These are phyloP conservation scores for Camelina neglecta DNA, from an alignment of 345 rosid species.

Conservation along the genomic window DNA sequence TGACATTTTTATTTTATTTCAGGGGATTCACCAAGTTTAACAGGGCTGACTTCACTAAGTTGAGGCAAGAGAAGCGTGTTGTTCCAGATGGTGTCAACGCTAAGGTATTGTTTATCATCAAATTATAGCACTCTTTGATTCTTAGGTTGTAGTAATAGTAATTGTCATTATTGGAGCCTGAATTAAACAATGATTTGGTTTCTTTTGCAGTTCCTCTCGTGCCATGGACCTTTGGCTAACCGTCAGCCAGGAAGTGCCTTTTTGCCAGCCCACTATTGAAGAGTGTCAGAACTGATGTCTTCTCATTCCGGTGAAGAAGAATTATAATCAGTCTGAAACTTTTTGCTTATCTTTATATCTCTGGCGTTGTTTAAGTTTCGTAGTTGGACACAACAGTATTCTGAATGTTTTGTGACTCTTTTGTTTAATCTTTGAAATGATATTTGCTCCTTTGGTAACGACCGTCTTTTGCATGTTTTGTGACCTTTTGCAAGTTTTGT, in stretches of 20 bases:
- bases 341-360: slow-evolving; percentile 13
- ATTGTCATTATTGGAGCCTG: background rate
- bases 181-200: background rate
- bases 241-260: slow-evolving; percentile 75
- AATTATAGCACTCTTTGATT: background rate
- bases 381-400: slow-evolving; percentile 28
- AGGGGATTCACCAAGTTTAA: slow-evolving; percentile 79
- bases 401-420: slow-evolving; percentile 21
- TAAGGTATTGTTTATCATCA: slow-evolving; percentile 50
- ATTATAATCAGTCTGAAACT: slow-evolving; percentile 30
- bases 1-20: background rate
- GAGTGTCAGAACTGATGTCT: slow-evolving; percentile 25
- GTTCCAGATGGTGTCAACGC: slow-evolving; percentile 76
- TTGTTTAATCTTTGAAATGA: slow-evolving; percentile 16
- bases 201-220: slow-evolving; percentile 63
- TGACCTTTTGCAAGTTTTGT: slow-evolving; percentile 6
- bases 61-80: slow-evolving; percentile 66
- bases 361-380: slow-evolving; percentile 17
- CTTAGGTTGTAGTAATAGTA: background rate
- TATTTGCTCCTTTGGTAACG: background rate
- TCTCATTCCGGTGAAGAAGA: slow-evolving; percentile 26
- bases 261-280: slow-evolving; percentile 49
- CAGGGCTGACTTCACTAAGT: slow-evolving; percentile 59
- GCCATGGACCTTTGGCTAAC: slow-evolving; percentile 67
- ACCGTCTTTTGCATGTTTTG: background rate